Conservation (phyloP, 352 stramenopile genomes). For the Phytopythium kandeliae region DNA sequence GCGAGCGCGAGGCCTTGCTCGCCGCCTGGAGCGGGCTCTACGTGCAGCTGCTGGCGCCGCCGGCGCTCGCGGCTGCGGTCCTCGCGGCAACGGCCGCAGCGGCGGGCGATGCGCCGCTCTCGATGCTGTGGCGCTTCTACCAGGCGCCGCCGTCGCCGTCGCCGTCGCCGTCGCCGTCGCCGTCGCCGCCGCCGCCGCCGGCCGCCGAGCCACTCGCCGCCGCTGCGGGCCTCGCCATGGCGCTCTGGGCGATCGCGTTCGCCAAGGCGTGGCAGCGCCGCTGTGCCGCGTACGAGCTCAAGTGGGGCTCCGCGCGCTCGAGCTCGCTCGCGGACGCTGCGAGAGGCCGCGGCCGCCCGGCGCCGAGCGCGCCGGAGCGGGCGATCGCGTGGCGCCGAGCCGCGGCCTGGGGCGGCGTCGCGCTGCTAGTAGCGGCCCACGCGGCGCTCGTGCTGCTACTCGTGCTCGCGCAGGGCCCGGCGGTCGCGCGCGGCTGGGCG, state of each 20-base stretch:
- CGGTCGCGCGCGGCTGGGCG: conserved; percentile 11
- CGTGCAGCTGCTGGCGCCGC: conserved; percentile 55
- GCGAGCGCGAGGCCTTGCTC: conserved; percentile 86
- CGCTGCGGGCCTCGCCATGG: conserved; percentile 20
- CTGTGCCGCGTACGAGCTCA: conserved; percentile 51
- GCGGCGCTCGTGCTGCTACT: conserved; percentile 20
- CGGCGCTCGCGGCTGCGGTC: conserved; percentile 26
- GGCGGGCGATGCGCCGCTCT: conserved; percentile 9
- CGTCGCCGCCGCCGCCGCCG: too few relatives aligned
- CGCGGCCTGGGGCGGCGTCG: conserved; percentile 11
- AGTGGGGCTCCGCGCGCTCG: conserved; percentile 39
- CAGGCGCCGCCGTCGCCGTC: not conserved
- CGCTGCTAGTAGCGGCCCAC: conserved; percentile 14
- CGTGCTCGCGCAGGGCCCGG: conserved; percentile 23
- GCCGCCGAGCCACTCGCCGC: too few relatives aligned
- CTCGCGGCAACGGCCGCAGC: conserved; percentile 12
- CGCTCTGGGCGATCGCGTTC: conserved; percentile 48
- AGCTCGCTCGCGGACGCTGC: too few relatives aligned
- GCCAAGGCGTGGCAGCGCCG: conserved; percentile 52
- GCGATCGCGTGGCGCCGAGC: conserved; percentile 10
- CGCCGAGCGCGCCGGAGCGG: too few relatives aligned
- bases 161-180: too few relatives aligned
- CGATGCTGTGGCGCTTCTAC: conserved; percentile 24
- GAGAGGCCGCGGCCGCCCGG: too few relatives aligned
- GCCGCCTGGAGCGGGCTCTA: conserved; percentile 88